These are phyloP conservation scores for Pythium dissimile DNA, from an alignment of 352 stramenopile species.

Conservation along the genomic window DNA sequence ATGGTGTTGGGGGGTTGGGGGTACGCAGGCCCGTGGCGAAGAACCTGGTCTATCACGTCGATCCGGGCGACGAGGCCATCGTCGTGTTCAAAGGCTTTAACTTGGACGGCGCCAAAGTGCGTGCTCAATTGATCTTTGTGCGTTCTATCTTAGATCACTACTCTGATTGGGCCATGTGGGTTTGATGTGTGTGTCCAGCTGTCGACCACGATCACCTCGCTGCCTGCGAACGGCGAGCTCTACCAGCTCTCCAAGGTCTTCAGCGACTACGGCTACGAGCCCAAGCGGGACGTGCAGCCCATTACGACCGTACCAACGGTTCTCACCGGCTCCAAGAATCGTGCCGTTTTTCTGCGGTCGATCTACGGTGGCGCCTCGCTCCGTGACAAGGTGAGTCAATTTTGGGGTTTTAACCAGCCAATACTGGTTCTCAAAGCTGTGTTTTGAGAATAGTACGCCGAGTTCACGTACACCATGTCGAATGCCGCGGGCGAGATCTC, in stretches of 20 bases:
- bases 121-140: not conserved
- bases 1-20: not conserved
- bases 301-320: constrained; percentile 52
- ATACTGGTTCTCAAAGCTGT: not conserved
- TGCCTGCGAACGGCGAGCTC: constrained; percentile 76
- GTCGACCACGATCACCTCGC: constrained; percentile 72
- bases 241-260: constrained; percentile 90
- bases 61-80: constrained; percentile 66
- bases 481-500: constrained; percentile 56
- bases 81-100: constrained; percentile 84
- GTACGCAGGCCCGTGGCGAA: constrained; percentile 48
- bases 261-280: constrained; percentile 87
- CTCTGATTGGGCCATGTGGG: not conserved
- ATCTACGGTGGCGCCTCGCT: constrained; percentile 53
- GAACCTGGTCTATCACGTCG: constrained; percentile 73
- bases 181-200: constrained; percentile 36
- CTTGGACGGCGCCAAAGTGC: constrained; percentile 39
- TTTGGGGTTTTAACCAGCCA: not conserved
- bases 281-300: constrained; percentile 56
- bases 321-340: constrained; percentile 85
- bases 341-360: constrained; percentile 78
- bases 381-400: constrained; percentile 56
- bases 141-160: not conserved
- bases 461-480: constrained; percentile 85
- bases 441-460: constrained; percentile 47